phyloP scores from a whole-genome alignment of 768 basidiomycete genomes.

The Dictyophora rubrovolvata region DNA sequence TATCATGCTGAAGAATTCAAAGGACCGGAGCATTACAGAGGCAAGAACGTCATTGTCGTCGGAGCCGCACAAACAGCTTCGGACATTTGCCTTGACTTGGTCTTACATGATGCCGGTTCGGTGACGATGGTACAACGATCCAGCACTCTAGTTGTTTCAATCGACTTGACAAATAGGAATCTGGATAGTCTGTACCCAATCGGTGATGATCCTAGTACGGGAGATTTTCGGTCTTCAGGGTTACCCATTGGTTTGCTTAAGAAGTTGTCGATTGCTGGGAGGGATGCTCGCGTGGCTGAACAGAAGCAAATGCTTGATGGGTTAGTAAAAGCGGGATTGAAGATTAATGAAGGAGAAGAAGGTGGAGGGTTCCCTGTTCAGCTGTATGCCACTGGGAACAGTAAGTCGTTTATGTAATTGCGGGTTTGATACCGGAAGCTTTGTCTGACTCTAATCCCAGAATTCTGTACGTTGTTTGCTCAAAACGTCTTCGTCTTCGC shows the following conservation, averaged over 20 bases:
- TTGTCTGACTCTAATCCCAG: background rate
- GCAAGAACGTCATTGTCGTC: constrained; percentile 5
- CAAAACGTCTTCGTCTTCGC: background rate
- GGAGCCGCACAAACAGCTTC: constrained; percentile 6
- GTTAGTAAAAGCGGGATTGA: constrained; percentile 27
- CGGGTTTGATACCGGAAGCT: background rate
- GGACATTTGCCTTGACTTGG: constrained; percentile 5
- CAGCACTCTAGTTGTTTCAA: background rate
- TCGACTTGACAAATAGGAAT: background rate
- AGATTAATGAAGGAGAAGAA: constrained; percentile 25
- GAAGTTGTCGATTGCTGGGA: constrained; percentile 9
- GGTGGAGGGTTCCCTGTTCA: constrained; percentile 23
- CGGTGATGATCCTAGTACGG: background rate
- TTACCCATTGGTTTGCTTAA: background rate
- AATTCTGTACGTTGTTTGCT: background rate
- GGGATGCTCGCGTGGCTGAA: constrained; percentile 8
- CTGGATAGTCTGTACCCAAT: background rate
- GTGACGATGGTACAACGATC: constrained; percentile 9
- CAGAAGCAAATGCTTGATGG: constrained; percentile 27
- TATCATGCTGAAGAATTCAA: constrained; percentile 25
- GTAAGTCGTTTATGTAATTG: constrained; percentile 14
- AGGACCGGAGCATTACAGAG: constrained; percentile 15
- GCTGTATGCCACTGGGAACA: constrained; percentile 23
- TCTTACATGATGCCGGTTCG: background rate
- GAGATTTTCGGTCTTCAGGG: background rate